A percentile compares a stretch with the other conserved stretches of the same genome.
These are phyloP conservation scores for Alopecurus myosuroides DNA, from an alignment of 176 grass and related monocot genomes.

Conservation along the genomic window DNA sequence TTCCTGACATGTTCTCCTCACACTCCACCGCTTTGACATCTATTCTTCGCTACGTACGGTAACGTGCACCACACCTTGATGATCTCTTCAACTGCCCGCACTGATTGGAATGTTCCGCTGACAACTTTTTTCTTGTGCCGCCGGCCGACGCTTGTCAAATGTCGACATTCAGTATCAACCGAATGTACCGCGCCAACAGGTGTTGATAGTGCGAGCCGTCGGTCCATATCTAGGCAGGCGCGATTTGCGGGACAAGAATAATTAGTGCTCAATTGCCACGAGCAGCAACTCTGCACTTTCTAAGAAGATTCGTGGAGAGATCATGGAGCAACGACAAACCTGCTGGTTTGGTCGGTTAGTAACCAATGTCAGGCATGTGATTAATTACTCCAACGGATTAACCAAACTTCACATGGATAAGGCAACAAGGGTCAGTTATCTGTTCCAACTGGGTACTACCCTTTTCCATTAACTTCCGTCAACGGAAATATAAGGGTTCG, in stretches of 20 bases:
- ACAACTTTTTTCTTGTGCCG: not conserved
- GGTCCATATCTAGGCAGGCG: not conserved
- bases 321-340: not conserved
- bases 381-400: not conserved
- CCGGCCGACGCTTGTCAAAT: not conserved
- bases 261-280: not conserved
- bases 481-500: no score
- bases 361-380: slow-evolving; percentile 1
- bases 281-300: not conserved
- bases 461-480: no score
- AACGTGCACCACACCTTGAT: not conserved
- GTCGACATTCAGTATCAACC: not conserved
- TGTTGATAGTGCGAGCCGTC: not conserved
- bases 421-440: not conserved
- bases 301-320: not conserved
- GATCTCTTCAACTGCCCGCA: not conserved
- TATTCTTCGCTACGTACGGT: not conserved
- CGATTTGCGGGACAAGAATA: no score
- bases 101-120: not conserved
- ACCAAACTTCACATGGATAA: not conserved
- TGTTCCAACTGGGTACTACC: no score
- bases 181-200: not conserved
- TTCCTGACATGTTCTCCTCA: slow-evolving; percentile 26
- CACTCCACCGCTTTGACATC: not conserved
- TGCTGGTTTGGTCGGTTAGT: slow-evolving; percentile 1